These are phyloP conservation scores for Globisporangium irregulare DNA, from an alignment of 352 stramenopile species.

Conservation along the genomic window DNA sequence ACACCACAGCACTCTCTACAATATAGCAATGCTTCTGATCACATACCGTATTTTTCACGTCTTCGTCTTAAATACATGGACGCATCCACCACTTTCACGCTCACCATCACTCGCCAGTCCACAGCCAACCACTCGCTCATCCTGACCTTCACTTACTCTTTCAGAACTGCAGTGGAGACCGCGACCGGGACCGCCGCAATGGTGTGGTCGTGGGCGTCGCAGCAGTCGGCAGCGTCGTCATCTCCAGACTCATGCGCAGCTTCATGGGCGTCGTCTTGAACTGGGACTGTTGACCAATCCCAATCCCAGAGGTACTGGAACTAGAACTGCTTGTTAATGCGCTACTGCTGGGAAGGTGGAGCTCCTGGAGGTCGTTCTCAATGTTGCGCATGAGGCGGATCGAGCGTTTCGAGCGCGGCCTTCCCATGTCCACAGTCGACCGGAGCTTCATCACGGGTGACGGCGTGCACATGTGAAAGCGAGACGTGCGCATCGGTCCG, in stretches of 20 bases:
- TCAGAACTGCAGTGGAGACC: conserved; percentile 11
- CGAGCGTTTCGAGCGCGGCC: conserved; percentile 61
- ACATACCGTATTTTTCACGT: neutral
- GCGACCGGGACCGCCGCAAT: conserved; percentile 3
- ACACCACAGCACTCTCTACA: neutral
- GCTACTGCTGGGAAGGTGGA: conserved; percentile 9
- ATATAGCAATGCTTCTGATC: neutral
- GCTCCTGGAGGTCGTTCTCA: conserved; percentile 45
- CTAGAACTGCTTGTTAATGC: neutral
- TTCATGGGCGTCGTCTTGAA: conserved; percentile 9
- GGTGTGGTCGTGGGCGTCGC: neutral
- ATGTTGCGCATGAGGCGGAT: conserved; percentile 49
- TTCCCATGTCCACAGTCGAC: conserved; percentile 74
- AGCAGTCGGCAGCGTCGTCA: neutral
- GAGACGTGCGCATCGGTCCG: conserved; percentile 26
- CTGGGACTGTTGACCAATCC: neutral
- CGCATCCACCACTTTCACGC: neutral
- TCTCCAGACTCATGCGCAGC: conserved; percentile 6
- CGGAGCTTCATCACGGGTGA: conserved; percentile 80
- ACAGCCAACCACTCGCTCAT: neutral
- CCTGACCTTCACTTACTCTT: neutral
- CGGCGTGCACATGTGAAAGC: conserved; percentile 72
- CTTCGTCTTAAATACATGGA: conserved; percentile 18
- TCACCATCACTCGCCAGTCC: neutral
- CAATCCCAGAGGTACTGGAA: neutral